Evolutionary conservation across 1,284 basidiomycete genomes (phyloP), one percentile per base, ranked within the genome.

Genomic region (Pyrrhoderma lamaoense): DNA sequence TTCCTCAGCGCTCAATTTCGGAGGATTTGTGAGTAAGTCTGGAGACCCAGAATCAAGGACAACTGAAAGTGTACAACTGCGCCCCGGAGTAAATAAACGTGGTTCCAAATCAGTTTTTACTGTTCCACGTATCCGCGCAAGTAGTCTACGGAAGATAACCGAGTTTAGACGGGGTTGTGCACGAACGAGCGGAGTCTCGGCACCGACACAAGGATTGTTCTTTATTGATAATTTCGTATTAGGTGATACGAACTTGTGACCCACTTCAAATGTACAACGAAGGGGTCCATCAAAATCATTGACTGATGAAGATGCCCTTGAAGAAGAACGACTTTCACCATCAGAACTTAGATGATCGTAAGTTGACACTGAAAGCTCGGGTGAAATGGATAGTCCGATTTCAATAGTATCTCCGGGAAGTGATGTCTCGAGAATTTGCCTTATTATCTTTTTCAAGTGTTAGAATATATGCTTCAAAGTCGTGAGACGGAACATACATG

Each of bases 361-460:
- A 47, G 49, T 39, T 36, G 54, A 25, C 53, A 58, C 51, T 16
- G 57, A 50, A 43, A 63, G 56, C 35, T 61, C 59, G 47, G 67
- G 63, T 50, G 74, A 71, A 48, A 92, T 72, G 57, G 82, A 80
- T n/a, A 96, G 76, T 3, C 93, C 91, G 45, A 96, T 69, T 62
- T 95, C 92, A 47, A 97, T 77, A n/a, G 86, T 84, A 61, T 94
- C 92, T 3, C 89, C 89, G 42, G 66, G 70, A 45, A 70, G 68
- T 3, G 89, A 73, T 25, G 82, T 81, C 31, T 73, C 70, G 27
- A 96, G 70, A 39, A 95, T 75, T 73, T 94, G 93, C 18, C 91
- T 86, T 42, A 93, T 67, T 52, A 94, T 76, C 92, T 96, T 61
- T 9, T 50, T 56, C 47, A 50, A 37, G 45, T 31, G 27, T 31